These are phyloP conservation scores for Juglanconis juglandina DNA, from an alignment of 2,329 filamentous ascomycete genomes.

Conservation along the genomic window DNA sequence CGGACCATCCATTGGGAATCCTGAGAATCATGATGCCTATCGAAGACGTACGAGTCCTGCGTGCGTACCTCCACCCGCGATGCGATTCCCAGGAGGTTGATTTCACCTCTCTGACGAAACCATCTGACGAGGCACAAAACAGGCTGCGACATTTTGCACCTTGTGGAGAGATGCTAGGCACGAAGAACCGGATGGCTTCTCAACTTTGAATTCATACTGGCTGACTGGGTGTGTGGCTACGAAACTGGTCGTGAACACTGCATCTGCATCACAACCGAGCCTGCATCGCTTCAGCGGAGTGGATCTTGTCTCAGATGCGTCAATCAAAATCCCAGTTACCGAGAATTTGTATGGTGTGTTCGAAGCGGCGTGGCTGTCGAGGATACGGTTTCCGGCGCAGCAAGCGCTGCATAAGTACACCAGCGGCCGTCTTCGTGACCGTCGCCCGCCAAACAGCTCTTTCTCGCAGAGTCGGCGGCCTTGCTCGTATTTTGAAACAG, in stretches of 20 bases:
- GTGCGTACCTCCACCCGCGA: background rate
- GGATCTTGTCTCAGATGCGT: background rate
- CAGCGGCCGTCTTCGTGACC: background rate
- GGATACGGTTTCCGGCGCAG: background rate
- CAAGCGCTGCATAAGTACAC: background rate
- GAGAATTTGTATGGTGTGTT: background rate
- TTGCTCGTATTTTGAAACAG: background rate
- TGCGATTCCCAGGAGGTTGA: background rate
- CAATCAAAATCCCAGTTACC: background rate
- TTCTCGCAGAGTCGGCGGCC: too few species aligned
- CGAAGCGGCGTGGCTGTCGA: background rate
- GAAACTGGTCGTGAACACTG: background rate
- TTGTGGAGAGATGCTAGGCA: background rate
- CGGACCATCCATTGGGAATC: constrained; percentile 13
- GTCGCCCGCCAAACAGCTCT: background rate
- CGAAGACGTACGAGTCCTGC: constrained; percentile 11
- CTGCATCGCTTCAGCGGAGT: background rate
- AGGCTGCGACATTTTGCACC: background rate
- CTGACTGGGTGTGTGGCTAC: background rate
- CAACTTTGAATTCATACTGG: too few species aligned
- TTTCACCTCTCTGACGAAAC: background rate
- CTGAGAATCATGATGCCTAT: constrained; percentile 16
- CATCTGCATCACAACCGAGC: background rate
- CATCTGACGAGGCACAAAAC: background rate
- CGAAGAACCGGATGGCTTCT: too few species aligned